Percentiles rank a stretch among this genome's conserved stretches.
Conservation (phyloP, 768 basidiomycete genomes). For the Pleurotus giganteus region DNA sequence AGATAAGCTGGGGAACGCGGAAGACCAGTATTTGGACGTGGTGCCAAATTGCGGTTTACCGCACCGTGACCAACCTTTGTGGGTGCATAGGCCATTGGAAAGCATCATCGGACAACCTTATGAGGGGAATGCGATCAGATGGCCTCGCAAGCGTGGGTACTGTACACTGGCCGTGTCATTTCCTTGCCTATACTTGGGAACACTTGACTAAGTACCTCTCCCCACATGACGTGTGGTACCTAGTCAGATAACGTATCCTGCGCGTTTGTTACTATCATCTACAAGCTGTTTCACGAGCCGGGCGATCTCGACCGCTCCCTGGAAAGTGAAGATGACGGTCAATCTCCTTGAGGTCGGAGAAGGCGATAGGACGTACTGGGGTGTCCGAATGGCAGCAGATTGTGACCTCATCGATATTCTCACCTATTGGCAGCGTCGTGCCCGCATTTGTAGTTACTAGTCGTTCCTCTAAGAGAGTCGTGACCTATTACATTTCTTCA, state of each 20-base stretch:
- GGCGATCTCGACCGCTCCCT: constrained; percentile 56
- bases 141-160: too few species aligned
- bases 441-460: constrained; percentile 48
- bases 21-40: too few species aligned
- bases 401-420: constrained; percentile 46
- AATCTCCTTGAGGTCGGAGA: neutral
- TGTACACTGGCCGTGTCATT: too few species aligned
- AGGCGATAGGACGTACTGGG: constrained; percentile 38
- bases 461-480: constrained; percentile 38
- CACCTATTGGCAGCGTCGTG: constrained; percentile 38
- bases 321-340: neutral
- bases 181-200: too few species aligned
- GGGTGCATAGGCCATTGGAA: too few species aligned
- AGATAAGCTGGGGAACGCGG: too few species aligned
- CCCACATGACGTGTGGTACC: neutral
- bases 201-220: neutral
- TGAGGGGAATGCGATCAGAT: too few species aligned
- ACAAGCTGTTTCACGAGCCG: constrained; percentile 51
- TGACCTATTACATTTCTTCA: constrained; percentile 30
- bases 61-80: too few species aligned
- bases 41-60: too few species aligned
- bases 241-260: constrained; percentile 22
- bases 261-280: constrained; percentile 45
- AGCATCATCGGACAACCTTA: too few species aligned
- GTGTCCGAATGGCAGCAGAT: constrained; percentile 70